phyloP scores from a whole-genome alignment of 2,329 filamentous ascomycete species.

The Metarhizium anisopliae region DNA sequence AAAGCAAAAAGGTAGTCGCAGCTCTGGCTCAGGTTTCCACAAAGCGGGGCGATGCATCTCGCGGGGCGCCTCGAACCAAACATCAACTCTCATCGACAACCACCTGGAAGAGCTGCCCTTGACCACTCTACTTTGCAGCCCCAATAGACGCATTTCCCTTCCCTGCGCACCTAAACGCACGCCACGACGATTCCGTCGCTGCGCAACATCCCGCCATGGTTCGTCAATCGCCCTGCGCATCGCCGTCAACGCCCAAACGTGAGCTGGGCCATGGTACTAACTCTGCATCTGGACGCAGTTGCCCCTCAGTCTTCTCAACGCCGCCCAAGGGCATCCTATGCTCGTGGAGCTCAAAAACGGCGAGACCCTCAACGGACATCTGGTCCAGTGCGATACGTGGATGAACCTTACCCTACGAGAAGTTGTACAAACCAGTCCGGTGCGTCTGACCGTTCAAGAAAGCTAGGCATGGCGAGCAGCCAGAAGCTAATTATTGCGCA shows the following conservation, averaged over 20 bases:
- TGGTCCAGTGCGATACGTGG: slow-evolving; percentile 97
- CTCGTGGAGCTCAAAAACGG: slow-evolving; percentile 95
- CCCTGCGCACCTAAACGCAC: background rate
- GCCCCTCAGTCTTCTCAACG: slow-evolving; percentile 77
- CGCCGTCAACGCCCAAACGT: background rate
- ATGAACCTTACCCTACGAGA: slow-evolving; percentile 98
- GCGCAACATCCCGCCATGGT: slow-evolving; percentile 4
- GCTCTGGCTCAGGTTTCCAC: background rate
- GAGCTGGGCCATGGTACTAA: background rate
- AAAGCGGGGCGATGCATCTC: slow-evolving; percentile 20
- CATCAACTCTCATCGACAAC: background rate
- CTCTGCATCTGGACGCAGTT: slow-evolving; percentile 33
- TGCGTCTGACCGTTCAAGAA: slow-evolving; percentile 24
- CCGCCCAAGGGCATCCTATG: slow-evolving; percentile 96
- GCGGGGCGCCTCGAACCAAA: slow-evolving; percentile 12
- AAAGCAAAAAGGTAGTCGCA: background rate
- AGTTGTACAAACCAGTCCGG: slow-evolving; percentile 89
- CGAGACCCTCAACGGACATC: slow-evolving; percentile 92
- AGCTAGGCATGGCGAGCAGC: background rate
- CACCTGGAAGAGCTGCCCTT: background rate
- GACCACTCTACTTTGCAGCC: background rate
- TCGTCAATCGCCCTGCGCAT: background rate
- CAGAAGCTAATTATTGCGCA: slow-evolving; percentile 17
- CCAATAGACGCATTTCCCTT: background rate
- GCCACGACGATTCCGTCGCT: background rate